Evolutionary conservation across 2,329 filamentous ascomycete species (phyloP).

Genomic region (Hypoxylon rubiginosum): DNA sequence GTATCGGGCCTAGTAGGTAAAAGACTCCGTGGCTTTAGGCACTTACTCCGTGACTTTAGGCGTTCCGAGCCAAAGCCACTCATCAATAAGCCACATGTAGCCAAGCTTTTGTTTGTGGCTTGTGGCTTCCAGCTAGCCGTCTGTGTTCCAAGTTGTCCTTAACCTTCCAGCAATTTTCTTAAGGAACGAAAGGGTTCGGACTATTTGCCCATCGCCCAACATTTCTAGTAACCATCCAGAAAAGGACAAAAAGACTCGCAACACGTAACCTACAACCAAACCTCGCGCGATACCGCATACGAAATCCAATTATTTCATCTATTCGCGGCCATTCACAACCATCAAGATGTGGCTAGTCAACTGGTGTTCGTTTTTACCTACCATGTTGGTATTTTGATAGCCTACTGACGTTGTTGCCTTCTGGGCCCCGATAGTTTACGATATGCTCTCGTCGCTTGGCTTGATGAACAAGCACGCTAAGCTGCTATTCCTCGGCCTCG

Average conservation of each 20-base stretch:
- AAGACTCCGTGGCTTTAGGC: too few species aligned
- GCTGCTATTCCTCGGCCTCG: constrained; percentile 91
- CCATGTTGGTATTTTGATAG: constrained; percentile 22
- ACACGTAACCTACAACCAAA: constrained; percentile 21
- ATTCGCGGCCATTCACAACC: constrained; percentile 32
- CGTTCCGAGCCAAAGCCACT: too few species aligned
- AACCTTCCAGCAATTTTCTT: constrained; percentile 38
- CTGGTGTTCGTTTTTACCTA: constrained; percentile 79
- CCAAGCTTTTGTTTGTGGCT: neutral
- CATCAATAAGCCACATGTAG: neutral
- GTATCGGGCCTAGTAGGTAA: too few species aligned
- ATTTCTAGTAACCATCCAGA: constrained; percentile 28
- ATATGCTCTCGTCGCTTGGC: constrained; percentile 87
- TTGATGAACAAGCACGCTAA: constrained; percentile 97
- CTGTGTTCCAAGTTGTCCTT: constrained; percentile 41
- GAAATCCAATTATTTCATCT: constrained; percentile 21
- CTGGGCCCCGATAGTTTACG: constrained; percentile 75
- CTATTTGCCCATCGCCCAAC: constrained; percentile 39
- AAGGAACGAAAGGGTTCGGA: constrained; percentile 28
- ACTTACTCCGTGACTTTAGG: too few species aligned
- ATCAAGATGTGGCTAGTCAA: constrained; percentile 90
- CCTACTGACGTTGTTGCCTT: constrained; percentile 44
- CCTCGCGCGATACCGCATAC: constrained; percentile 11
- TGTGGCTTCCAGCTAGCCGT: constrained; percentile 16
- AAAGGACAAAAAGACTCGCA: constrained; percentile 28